Evolutionary conservation across 2,329 filamentous ascomycete species (phyloP), one percentile per base, ranked within the genome.

Genomic region (Sporothrix humicola): DNA sequence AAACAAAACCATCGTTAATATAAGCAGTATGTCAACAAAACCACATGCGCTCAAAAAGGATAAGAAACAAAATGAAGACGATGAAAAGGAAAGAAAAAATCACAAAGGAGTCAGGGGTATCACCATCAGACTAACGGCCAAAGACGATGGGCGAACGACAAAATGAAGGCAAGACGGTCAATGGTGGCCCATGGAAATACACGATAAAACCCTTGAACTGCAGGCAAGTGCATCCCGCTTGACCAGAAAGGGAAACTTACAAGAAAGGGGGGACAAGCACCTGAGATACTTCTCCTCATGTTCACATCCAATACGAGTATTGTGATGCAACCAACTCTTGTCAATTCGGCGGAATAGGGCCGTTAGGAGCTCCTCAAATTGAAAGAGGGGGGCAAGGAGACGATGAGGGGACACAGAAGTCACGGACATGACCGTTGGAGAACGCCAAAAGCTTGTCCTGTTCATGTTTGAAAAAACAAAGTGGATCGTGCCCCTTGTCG

Each of bases 241-340:
- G 23, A 23, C 23, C 56, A 58, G 23, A 58, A 58, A 31, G 31
- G 56, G 56, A 9, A 58, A 31, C 56, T 58, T 58, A 58, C 54
- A 9, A 58, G 56, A 54, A 54, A 54, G n/a, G 15, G n/a, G 23
- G 31, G 15, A 37, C 8, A 10, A 13, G 52, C 23, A 56, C 23
- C 9, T 56, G 9, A 56, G 23, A 56, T 56, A 56, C 8, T 44
- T 6, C 31, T 20, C 15, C 31, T 54, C 52, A 54, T 23, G 52
- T 54, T 12, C 4, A 58, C 54, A 13, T 26, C 20, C 54, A 13
- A 58, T 23, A 58, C 20, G 58, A 61, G 31, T 31, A 17, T 17
- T 7, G 15, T 59, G 56, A 17, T 13, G 56, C 56, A 59, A 37
- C 56, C 20, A 4, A 15, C 23, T 15, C 23, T 31, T 3, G 23